Conservation (phyloP, 2,329 filamentous ascomycete genomes). For the Zymoseptoria pseudotritici region DNA sequence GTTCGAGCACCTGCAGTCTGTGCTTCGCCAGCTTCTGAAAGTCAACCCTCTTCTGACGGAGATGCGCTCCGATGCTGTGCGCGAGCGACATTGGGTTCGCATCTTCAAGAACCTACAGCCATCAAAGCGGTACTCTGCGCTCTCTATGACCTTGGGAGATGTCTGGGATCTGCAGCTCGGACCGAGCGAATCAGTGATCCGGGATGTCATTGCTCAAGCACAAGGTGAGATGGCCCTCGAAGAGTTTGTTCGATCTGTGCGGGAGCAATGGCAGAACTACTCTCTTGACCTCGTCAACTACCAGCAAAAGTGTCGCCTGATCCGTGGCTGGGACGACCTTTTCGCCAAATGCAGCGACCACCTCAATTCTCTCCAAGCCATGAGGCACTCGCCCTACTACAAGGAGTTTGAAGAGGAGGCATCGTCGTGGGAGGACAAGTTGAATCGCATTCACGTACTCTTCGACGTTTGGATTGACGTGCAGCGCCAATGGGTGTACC, state of each 20-base stretch:
- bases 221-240: constrained; percentile 98
- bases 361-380: constrained; percentile 91
- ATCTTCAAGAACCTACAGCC: constrained; percentile 95
- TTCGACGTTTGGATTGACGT: constrained; percentile 99
- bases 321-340: constrained; percentile 94
- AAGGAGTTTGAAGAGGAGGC: constrained; percentile 99
- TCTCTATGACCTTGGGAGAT: constrained; percentile 93
- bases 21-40: constrained; percentile 80
- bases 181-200: constrained; percentile 78
- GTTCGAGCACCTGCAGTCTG: constrained; percentile 96
- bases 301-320: constrained; percentile 95
- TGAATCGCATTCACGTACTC: constrained; percentile 92
- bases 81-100: constrained; percentile 93
- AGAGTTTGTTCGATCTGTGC: constrained; percentile 92
- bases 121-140: constrained; percentile 84
- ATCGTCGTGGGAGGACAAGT: constrained; percentile 91
- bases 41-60: constrained; percentile 83
- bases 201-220: constrained; percentile 88
- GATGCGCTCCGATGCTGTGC: constrained; percentile 91
- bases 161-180: constrained; percentile 95
- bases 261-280: constrained; percentile 95
- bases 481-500: constrained; percentile 99
- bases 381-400: constrained; percentile 98
- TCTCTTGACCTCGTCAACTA: constrained; percentile 91
- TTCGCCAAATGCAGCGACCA: constrained; percentile 99